Evolutionary conservation across 2,329 filamentous ascomycete species (phyloP).

Genomic region (Ceratocystis alfenasii): DNA sequence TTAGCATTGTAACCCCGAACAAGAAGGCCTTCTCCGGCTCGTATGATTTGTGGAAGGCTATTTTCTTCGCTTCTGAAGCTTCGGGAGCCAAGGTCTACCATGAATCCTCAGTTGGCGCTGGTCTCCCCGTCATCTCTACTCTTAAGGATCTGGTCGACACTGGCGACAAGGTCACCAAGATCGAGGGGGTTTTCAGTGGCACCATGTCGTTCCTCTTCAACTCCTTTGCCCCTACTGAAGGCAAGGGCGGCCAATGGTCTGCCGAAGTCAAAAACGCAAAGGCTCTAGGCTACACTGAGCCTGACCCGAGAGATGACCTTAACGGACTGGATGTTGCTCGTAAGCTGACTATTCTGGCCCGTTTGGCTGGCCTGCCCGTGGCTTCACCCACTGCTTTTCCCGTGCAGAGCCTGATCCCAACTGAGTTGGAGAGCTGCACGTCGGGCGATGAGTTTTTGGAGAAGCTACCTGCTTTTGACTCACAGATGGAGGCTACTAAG

Average conservation of each 20-base stretch:
- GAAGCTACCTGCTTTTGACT: constrained; percentile 68
- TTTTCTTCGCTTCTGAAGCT: constrained; percentile 60
- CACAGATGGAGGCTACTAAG: constrained; percentile 82
- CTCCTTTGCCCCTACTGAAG: constrained; percentile 74
- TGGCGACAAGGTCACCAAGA: constrained; percentile 79
- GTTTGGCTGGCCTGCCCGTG: constrained; percentile 69
- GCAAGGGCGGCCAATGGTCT: constrained; percentile 69
- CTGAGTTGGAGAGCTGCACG: constrained; percentile 62
- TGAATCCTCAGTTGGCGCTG: constrained; percentile 87
- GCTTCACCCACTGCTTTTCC: constrained; percentile 81
- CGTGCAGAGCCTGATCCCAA: constrained; percentile 84
- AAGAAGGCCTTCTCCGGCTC: constrained; percentile 92
- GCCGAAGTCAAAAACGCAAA: constrained; percentile 87
- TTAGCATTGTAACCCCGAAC: constrained; percentile 91
- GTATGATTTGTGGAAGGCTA: constrained; percentile 72
- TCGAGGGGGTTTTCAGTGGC: constrained; percentile 94
- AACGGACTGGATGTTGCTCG: constrained; percentile 87
- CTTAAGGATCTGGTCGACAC: constrained; percentile 90
- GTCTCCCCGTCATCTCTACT: constrained; percentile 84
- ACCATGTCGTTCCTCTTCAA: constrained; percentile 99
- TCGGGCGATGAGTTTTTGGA: constrained; percentile 79
- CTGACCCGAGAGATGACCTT: constrained; percentile 73
- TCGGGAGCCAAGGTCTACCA: constrained; percentile 80
- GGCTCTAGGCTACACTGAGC: constrained; percentile 82
- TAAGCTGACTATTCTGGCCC: constrained; percentile 88